Evolutionary conservation across 768 basidiomycete genomes (phyloP), one percentile per base, ranked within the genome.

Genomic region (Boletales sp.): DNA sequence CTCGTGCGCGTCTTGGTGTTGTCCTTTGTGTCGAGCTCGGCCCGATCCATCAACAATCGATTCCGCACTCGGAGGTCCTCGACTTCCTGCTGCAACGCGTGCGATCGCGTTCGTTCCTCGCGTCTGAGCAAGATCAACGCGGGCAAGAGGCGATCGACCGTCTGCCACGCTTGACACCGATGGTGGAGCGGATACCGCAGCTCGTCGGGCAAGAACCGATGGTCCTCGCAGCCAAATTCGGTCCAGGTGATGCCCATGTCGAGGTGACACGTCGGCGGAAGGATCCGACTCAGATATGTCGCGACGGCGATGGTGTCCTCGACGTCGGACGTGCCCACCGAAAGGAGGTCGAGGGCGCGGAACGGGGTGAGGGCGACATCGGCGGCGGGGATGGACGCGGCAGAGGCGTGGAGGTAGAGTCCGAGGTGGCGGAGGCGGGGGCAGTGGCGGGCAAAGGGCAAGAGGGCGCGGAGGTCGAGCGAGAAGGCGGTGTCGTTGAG

Each of bases 271-370:
- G 61, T 59, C 2, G 71, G 56, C 0, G 81, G 79, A 34, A 76
- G 74, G 4, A 86, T 56, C 17, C 73, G 74, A 55, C 77, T 78
- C 48, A 86, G 69, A 56, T 79, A 83, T 11, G 79, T 69, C 15
- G 82, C 74, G 30, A 78, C 74, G 0, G 73, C 56, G 5, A 68
- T 73, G 5, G 72, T 62, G 13, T 79, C 72, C 2, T 58, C 41
- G 25, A 81, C 72, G 44, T 65, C 63, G 15, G 81, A 83, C 0
- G 79, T 72, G 0, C 82, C 83, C 54, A 83, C 64, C 14, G 72
- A 73, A 11, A 86, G 41, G 8, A 51, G 41, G 2, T 11, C 32
- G 4, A 67, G 61, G 2, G 54, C 46, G 15, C 25, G 3, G 32
- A 69, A 69, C 1, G 61, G 53, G 34, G 50, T 35, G 39, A 68